phyloP scores from a whole-genome alignment of 140 eudicot genomes.

The Ambrosia hybrid region DNA sequence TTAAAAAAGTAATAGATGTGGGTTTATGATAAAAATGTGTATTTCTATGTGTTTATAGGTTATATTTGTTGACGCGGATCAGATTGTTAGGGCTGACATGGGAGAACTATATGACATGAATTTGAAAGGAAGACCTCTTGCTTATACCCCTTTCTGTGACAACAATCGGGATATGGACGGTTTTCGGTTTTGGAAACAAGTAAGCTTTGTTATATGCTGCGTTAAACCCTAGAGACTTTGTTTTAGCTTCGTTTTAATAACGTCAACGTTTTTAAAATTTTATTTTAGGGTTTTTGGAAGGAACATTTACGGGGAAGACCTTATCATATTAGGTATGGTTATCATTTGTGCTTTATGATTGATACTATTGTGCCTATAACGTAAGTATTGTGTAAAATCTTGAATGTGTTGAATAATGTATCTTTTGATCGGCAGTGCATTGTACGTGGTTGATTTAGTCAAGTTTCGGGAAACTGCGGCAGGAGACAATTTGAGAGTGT shows the following conservation, averaged over 20 bases:
- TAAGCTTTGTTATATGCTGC: conserved; percentile 23
- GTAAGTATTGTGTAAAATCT: not conserved
- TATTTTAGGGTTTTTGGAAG: conserved; percentile 89
- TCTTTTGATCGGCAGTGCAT: conserved; percentile 58
- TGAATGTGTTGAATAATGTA: conserved; percentile 12
- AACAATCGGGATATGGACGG: conserved; percentile 97
- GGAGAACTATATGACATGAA: conserved; percentile 99
- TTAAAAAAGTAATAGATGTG: not conserved
- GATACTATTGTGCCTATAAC: not conserved
- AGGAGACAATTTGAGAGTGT: conserved; percentile 87
- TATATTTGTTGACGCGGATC: conserved; percentile 98
- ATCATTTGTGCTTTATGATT: conserved; percentile 12
- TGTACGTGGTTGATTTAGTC: conserved; percentile 87
- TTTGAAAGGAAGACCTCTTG: conserved; percentile 86
- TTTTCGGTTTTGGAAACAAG: conserved; percentile 96
- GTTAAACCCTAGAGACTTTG: not conserved
- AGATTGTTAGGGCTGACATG: conserved; percentile 93
- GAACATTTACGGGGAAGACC: conserved; percentile 95
- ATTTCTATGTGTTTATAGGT: conserved; percentile 49
- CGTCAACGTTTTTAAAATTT: not conserved
- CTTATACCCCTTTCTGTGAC: conserved; percentile 96
- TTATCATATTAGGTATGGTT: conserved; percentile 82
- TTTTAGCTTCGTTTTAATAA: not conserved
- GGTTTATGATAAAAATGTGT: not conserved
- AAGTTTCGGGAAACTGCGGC: conserved; percentile 96